phyloP scores from a whole-genome alignment of 225 moss, liverwort and hornwort genomes.

The Physcomitrium patens region DNA sequence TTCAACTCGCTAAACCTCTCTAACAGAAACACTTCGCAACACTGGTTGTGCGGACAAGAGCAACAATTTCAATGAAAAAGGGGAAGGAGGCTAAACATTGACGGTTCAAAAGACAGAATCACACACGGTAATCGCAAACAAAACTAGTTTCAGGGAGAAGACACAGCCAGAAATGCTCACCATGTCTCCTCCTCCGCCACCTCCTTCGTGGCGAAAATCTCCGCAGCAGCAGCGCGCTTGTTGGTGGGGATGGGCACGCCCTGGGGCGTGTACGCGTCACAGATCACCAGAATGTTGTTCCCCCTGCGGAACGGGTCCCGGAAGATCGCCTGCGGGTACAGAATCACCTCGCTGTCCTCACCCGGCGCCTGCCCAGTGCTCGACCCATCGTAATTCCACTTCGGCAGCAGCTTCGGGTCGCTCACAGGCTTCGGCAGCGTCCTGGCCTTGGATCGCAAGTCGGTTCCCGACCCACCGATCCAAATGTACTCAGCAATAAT shows the following conservation, averaged over 20 bases:
- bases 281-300: constrained; percentile 68
- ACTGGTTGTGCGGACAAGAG: too few species aligned
- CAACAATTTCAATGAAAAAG: too few species aligned
- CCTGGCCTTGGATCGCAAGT: constrained; percentile 65
- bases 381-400: constrained; percentile 74
- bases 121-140: too few species aligned
- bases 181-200: constrained; percentile 50
- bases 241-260: constrained; percentile 63
- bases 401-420: constrained; percentile 51
- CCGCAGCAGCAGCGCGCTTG: constrained; percentile 61
- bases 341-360: constrained; percentile 60
- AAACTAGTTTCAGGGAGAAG: too few species aligned
- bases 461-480: constrained; percentile 67
- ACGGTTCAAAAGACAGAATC: too few species aligned
- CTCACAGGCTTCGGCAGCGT: constrained; percentile 56
- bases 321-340: constrained; percentile 68
- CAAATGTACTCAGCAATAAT: constrained; percentile 79
- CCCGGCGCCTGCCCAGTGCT: constrained; percentile 73
- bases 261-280: constrained; percentile 65
- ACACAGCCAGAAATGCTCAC: constrained; percentile 12
- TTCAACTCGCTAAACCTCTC: too few species aligned
- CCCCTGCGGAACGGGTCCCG: constrained; percentile 66
- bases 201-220: constrained; percentile 48
- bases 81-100: too few species aligned
- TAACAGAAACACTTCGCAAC: too few species aligned